Conservation (phyloP, 345 rosid genomes). For the Euphorbia tirucalli region DNA sequence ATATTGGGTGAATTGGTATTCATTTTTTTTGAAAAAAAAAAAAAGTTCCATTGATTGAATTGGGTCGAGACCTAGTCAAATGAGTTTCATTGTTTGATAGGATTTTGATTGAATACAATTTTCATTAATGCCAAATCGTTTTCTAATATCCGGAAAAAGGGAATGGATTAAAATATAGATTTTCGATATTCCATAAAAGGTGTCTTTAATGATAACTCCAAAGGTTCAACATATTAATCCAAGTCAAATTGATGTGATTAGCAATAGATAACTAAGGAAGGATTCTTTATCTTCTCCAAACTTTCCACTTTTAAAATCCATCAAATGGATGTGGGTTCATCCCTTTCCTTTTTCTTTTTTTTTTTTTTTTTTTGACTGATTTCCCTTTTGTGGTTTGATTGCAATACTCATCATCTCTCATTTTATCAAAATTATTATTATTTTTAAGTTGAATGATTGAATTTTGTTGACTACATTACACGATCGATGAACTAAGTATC, state of each 20-base stretch:
- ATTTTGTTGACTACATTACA: neutral
- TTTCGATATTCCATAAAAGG: too few relatives aligned
- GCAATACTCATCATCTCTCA: neutral
- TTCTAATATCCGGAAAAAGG: too few relatives aligned
- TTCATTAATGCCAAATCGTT: too few relatives aligned
- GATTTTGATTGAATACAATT: too few relatives aligned
- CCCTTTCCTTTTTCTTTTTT: neutral
- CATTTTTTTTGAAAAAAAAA: too few relatives aligned
- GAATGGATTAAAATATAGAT: too few relatives aligned
- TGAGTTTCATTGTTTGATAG: too few relatives aligned
- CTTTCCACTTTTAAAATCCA: neutral
- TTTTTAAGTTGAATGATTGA: neutral
- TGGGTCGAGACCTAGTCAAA: too few relatives aligned
- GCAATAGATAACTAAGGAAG: constrained; percentile 12
- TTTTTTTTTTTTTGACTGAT: too few relatives aligned
- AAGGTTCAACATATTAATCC: constrained; percentile 13
- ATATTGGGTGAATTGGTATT: too few relatives aligned
- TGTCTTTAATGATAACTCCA: constrained; percentile 18
- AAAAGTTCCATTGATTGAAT: too few relatives aligned
- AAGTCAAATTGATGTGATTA: constrained; percentile 40
- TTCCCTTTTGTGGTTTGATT: neutral
- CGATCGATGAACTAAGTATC: neutral
- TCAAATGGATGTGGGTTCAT: neutral
- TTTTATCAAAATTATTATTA: too few relatives aligned
- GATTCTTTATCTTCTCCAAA: constrained; percentile 8